Evolutionary conservation across 116 monocot species (phyloP), one percentile per base, ranked within the genome.

Genomic region (Iris pallida): DNA sequence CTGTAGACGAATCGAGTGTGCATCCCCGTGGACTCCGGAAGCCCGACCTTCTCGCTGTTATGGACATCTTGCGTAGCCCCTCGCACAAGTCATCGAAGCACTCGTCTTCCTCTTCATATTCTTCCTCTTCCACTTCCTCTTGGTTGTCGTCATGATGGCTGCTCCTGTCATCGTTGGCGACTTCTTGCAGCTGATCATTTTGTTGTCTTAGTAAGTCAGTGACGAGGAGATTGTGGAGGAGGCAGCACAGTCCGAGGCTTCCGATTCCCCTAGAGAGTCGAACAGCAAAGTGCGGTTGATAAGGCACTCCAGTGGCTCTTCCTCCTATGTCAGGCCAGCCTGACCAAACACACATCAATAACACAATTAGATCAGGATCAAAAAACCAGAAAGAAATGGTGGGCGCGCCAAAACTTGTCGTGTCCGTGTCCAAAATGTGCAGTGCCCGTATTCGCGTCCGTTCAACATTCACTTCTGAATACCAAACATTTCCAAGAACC

Each of bases 241-340:
- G n/a, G n/a, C n/a, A n/a, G n/a, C n/a, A n/a, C n/a, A n/a, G n/a
- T n/a, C n/a, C n/a, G n/a, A n/a, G n/a, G n/a, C n/a, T n/a, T n/a
- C n/a, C n/a, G n/a, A n/a, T n/a, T 67, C 81, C 4, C n/a, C n/a
- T n/a, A 87, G 85, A 0, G 92, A 89, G 53, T 97, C 97, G 57
- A 97, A 97, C 30, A 80, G 77, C 70, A 97, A 63, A 8, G 87
- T 87, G 45, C 90, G 61, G 73, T 83, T 92, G 47, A 97, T 75
- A 64, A 71, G 43, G 63, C 81, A 81, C 43, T 81, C 72, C 2
- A 47, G 71, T 11, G 13, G 46, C 18, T 66, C 44, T 48, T 81
- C 58, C 42, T 54, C 77, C n/a, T n/a, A n/a, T n/a, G n/a, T n/a
- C n/a, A n/a, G n/a, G n/a, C n/a, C n/a, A n/a, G n/a, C n/a, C n/a